phyloP scores from a whole-genome alignment of 2,329 filamentous ascomycete species.

The Calonectria pseudoreteaudii region DNA sequence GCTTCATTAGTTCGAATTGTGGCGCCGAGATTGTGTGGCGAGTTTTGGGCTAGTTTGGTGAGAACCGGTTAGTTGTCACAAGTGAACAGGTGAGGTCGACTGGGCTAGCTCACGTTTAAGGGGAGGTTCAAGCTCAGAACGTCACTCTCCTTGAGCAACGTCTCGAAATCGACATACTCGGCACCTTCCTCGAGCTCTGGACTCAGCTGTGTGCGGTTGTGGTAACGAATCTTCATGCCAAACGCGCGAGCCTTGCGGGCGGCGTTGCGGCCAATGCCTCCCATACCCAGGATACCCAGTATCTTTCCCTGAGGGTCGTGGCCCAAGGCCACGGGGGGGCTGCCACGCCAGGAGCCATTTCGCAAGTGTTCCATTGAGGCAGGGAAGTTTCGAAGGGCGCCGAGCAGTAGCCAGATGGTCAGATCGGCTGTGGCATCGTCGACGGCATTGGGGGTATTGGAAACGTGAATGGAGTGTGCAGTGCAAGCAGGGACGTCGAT shows the following conservation, averaged over 20 bases:
- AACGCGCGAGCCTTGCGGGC: conserved; percentile 80
- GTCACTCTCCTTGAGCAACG: conserved; percentile 76
- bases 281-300: conserved; percentile 87
- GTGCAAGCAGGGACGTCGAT: conserved; percentile 81
- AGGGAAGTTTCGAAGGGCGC: conserved; percentile 81
- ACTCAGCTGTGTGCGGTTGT: conserved; percentile 74
- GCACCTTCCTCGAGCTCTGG: conserved; percentile 69
- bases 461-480: conserved; percentile 74
- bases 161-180: conserved; percentile 79
- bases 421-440: conserved; percentile 87
- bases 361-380: conserved; percentile 74
- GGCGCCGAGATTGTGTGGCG: conserved; percentile 78
- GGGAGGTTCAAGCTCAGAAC: conserved; percentile 85
- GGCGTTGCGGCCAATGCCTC: conserved; percentile 83
- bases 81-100: not conserved
- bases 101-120: conserved; percentile 72
- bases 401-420: conserved; percentile 84
- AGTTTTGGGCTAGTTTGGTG: conserved; percentile 64
- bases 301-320: conserved; percentile 84
- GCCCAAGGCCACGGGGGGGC: conserved; percentile 68
- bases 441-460: conserved; percentile 84
- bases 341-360: conserved; percentile 75
- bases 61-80: no score
- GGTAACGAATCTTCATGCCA: conserved; percentile 80
- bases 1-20: conserved; percentile 83